Base-by-base conservation (phyloP, 129 eudicot genomes). In the Heracleum sosnowskyi region DNA sequence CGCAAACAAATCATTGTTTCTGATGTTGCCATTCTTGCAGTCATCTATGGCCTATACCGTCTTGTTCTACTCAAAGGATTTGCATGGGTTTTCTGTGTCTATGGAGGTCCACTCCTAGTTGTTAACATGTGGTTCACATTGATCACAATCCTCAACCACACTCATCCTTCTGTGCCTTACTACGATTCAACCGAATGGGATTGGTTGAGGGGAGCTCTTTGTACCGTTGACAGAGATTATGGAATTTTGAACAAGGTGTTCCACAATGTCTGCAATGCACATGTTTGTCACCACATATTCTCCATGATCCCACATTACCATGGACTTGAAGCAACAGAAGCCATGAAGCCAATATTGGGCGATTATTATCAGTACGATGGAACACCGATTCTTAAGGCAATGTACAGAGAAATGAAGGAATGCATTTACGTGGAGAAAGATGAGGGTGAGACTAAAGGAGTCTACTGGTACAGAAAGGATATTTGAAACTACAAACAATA, bases 31-130 rank as follows among this genome's bases (percentile, higher is more conserved):
- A 68, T 68, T 68, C 73, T 68, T 68, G 42, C 73, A 5, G 73
- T 68, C 41, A 34, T 68, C n/a, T 68, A 68, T 34, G 73, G 73
- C 0, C 26, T 68, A 68, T 68, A 68, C 40, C 41, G 41, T 33
- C 41, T 68, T 2, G 29, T 69, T 0, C 8, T 69, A 18, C 1
- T 20, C 42, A 69, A 69, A 69, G 74, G 45, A 36, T 69, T 69
- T 36, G 74, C 74, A 2, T 69, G 74, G 74, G 74, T 69, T 8
- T 69, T 69, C 42, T 69, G 74, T 69, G 74, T 69, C 18, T 69
- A 69, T 35, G 74, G 74, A 69, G 74, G 74, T 69, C 74, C 74
- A 33, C 20, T 69, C 16, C 74, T 69, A 16, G 74, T 69, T 33
- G 74, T 69, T 36, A 69, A 69, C 45, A 26, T 24, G 16, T 68